Conservation (phyloP, 1,139 yeast genomes). For the Blastobotrys petasosporus region DNA sequence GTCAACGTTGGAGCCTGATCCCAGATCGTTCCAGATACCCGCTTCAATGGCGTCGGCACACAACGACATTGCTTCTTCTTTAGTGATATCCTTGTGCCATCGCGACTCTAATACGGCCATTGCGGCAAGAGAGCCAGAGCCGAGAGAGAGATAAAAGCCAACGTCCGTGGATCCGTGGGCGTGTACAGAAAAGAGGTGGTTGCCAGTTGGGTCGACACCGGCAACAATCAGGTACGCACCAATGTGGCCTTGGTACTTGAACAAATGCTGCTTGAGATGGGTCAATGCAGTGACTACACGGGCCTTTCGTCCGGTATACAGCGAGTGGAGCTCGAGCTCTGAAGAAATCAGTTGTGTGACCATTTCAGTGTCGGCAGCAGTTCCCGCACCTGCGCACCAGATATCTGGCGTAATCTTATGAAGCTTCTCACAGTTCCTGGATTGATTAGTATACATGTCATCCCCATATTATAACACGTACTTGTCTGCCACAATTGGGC, state of each 20-base stretch:
- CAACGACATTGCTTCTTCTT: slow-evolving; percentile 81
- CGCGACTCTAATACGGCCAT: slow-evolving; percentile 93
- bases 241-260: slow-evolving; percentile 93
- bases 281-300: slow-evolving; percentile 92
- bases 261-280: slow-evolving; percentile 87
- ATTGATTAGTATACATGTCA: neutral
- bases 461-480: neutral
- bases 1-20: slow-evolving; percentile 97
- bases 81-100: slow-evolving; percentile 72
- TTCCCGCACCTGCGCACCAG: slow-evolving; percentile 99
- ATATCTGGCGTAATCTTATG: slow-evolving; percentile 88
- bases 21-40: slow-evolving; percentile 98
- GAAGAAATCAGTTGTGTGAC: slow-evolving; percentile 90
- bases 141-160: slow-evolving; percentile 86
- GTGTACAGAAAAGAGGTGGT: slow-evolving; percentile 85
- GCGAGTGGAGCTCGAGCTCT: slow-evolving; percentile 81
- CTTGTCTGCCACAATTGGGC: slow-evolving; percentile 94
- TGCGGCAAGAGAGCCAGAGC: slow-evolving; percentile 98
- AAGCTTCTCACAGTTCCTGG: slow-evolving; percentile 77
- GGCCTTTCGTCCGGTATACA: slow-evolving; percentile 79
- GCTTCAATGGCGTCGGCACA: slow-evolving; percentile 93
- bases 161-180: slow-evolving; percentile 98
- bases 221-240: slow-evolving; percentile 97
- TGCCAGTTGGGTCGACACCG: slow-evolving; percentile 94
- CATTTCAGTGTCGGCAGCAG: slow-evolving; percentile 99